Evolutionary conservation across 345 rosid species (phyloP).

Genomic region (Populus ilicifolia): DNA sequence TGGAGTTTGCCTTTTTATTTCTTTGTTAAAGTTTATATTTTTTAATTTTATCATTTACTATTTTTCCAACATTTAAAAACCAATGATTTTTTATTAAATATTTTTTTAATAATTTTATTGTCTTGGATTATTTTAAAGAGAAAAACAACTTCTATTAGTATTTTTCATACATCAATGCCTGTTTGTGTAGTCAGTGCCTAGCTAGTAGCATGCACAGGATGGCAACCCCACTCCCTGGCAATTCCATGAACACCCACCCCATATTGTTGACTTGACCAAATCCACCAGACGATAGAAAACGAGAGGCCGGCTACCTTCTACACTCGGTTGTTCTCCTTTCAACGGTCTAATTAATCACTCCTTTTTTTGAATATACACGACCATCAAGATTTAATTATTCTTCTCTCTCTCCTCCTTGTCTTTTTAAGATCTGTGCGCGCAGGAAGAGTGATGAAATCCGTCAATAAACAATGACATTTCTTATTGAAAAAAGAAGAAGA

Average conservation of each 20-base stretch:
- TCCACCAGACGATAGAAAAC: slow-evolving; percentile 4
- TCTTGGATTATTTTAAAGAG: no score
- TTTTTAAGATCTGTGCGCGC: background rate
- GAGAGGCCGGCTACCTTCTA: background rate
- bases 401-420: background rate
- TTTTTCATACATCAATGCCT: no score
- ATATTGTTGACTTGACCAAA: slow-evolving; percentile 18
- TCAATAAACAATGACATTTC: background rate
- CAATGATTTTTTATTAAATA: no score
- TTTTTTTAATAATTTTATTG: no score
- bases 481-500: background rate
- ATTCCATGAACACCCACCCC: background rate
- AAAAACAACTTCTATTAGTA: no score
- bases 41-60: no score
- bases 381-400: background rate
- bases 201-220: slow-evolving; percentile 5
- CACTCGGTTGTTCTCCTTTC: background rate
- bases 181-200: background rate
- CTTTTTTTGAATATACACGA: background rate
- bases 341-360: slow-evolving; percentile 9
- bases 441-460: background rate
- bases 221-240: slow-evolving; percentile 4
- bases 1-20: no score
- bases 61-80: no score
- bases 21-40: no score